These are phyloP conservation scores for Chalciporus chontae DNA, from an alignment of 768 basidiomycete species.

Conservation along the genomic window DNA sequence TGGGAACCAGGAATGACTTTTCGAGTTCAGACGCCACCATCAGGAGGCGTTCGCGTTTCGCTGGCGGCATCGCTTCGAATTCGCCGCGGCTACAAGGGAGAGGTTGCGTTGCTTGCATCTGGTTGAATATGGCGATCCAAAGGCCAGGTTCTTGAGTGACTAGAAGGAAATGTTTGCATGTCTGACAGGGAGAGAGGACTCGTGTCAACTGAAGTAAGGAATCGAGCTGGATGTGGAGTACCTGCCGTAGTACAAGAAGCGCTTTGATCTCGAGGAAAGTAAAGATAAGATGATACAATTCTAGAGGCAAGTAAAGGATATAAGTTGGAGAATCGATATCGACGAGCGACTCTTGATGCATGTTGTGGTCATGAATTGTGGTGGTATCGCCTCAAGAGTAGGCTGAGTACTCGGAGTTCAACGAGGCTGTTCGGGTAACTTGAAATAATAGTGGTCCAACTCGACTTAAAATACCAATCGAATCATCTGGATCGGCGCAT, in stretches of 20 bases:
- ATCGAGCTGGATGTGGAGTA: background rate
- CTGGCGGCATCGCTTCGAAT: background rate
- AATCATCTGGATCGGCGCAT: too few relatives aligned
- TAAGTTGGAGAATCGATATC: too few relatives aligned
- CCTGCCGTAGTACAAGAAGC: constrained; percentile 9
- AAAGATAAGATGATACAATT: constrained; percentile 5
- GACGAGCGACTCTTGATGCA: too few relatives aligned
- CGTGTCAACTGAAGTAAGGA: background rate
- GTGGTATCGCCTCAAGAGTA: too few relatives aligned
- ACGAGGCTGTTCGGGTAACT: too few relatives aligned
- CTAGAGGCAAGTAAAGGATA: constrained; percentile 1
- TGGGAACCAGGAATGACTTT: constrained; percentile 4
- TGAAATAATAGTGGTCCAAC: too few relatives aligned
- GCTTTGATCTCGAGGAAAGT: constrained; percentile 5
- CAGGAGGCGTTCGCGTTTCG: constrained; percentile 4
- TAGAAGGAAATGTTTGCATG: constrained; percentile 3
- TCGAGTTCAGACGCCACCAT: background rate
- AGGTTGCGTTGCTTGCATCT: background rate
- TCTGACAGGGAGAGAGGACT: background rate
- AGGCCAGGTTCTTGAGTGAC: constrained; percentile 5
- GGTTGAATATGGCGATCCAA: constrained; percentile 2
- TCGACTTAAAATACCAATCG: too few relatives aligned
- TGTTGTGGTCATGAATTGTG: too few relatives aligned
- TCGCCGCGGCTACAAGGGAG: background rate
- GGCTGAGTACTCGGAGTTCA: too few relatives aligned